Evolutionary conservation across 1,284 basidiomycete species (phyloP).

Genomic region (Caloboletus inedulis): DNA sequence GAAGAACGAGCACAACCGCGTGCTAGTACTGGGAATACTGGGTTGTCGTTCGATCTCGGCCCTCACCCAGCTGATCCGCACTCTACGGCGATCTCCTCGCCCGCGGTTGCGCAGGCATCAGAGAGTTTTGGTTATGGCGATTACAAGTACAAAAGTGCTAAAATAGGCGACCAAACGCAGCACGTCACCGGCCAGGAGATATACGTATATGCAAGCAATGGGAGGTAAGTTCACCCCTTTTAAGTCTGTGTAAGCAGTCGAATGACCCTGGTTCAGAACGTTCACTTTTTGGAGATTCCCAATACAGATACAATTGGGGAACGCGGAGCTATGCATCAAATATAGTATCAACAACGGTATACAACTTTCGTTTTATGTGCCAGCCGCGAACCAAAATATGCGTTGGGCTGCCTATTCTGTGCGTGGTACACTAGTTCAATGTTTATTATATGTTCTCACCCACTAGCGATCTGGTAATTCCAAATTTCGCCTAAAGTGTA

Average conservation of each 20-base stretch:
- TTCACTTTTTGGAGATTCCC: conserved; percentile 96
- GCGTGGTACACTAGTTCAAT: conserved; percentile 39
- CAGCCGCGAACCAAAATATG: conserved; percentile 82
- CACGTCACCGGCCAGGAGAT: conserved; percentile 69
- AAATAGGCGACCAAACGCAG: conserved; percentile 33
- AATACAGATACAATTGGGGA: conserved; percentile 76
- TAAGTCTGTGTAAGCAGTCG: neutral
- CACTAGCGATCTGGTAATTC: neutral
- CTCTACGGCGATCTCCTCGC: conserved; percentile 36
- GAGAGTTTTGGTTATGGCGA: conserved; percentile 11
- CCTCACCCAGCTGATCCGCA: conserved; percentile 73
- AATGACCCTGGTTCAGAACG: conserved; percentile 44
- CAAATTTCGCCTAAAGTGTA: conserved; percentile 52
- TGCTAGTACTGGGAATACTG: conserved; percentile 13
- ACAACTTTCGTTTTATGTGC: conserved; percentile 80
- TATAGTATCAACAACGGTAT: conserved; percentile 83
- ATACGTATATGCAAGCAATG: conserved; percentile 71
- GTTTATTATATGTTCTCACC: neutral
- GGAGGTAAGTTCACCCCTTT: conserved; percentile 46
- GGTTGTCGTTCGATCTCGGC: conserved; percentile 51
- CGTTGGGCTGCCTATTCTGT: conserved; percentile 87
- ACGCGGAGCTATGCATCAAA: conserved; percentile 72
- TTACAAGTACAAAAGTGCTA: conserved; percentile 20
- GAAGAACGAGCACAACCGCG: conserved; percentile 31
- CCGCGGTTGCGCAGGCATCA: neutral